Evolutionary conservation across 257 asterid genomes (phyloP), one percentile per base, ranked within the genome.

Genomic region (Fraxinus quadrangulata): DNA sequence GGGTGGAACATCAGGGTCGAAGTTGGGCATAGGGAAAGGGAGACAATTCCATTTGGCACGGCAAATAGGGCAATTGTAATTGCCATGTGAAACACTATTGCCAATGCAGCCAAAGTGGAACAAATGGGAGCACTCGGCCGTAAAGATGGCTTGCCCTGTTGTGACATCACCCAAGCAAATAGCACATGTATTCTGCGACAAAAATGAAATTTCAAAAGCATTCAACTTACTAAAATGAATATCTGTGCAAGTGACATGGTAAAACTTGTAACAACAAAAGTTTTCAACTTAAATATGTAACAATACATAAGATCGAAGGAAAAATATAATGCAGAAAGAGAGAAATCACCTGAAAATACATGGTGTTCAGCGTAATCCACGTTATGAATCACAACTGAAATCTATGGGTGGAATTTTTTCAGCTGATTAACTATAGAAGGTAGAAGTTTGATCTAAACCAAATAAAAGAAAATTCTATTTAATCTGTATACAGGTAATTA

Each of bases 31-130:
- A 59, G 73, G 34, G 68, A 73, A 65, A 8, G 80, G 85, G 30
- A 71, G 71, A 45, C 65, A 11, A 9, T 47, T 85, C 84, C 83
- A 85, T 6, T 3, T 47, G 67, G 78, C 72, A 21, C 54, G 63
- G 80, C 89, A 86, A 72, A 81, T 37, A 6, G 85, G 87, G 66
- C 89, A 86, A 24, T 12, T 23, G 56, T 39, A 49, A 67, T 74
- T 78, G 37, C 83, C 87, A n/a, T 24, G 8, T 5, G 82, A 6
- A 40, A 80, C 21, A 51, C 9, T 14, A 59, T 56, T 75, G 76
- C 26, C 12, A 26, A 80, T 66, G 84, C 88, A 84, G 80, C 69
- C n/a, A 2, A 80, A 78, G 73, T 84, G 90, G 79, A 82, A 86
- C 72, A 72, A 24, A 37, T 82, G 87, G 37, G 82, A 74, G 75